phyloP scores from a whole-genome alignment of 805 yeast genomes.

The Pichia occidentalis region DNA sequence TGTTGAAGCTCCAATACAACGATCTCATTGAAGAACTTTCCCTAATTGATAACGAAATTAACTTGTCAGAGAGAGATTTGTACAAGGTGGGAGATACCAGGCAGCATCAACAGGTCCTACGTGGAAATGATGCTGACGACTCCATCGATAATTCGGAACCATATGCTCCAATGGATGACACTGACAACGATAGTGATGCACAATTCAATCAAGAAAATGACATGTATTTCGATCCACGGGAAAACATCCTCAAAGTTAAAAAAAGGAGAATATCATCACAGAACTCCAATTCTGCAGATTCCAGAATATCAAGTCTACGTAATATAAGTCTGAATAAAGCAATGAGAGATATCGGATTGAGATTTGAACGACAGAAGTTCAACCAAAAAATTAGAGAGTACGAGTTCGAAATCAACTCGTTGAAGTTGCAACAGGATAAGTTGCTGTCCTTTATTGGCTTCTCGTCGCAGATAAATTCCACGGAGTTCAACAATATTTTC shows the following conservation, averaged over 20 bases:
- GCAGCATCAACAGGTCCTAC: no score
- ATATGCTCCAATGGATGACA: no score
- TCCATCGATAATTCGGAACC: no score
- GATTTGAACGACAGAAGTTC: conserved; percentile 22
- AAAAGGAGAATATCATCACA: conserved; percentile 11
- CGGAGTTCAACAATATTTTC: conserved; percentile 2
- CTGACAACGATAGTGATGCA: conserved; percentile 7
- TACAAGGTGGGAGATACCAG: no score
- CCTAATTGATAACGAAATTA: no score
- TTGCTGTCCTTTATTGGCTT: conserved; percentile 52
- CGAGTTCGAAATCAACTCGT: conserved; percentile 47
- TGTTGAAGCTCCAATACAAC: conserved; percentile 26
- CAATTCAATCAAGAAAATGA: background rate
- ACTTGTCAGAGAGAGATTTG: no score
- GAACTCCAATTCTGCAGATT: conserved; percentile 1
- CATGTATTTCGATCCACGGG: background rate
- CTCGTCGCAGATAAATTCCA: conserved; percentile 38
- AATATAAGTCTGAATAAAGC: conserved; percentile 22
- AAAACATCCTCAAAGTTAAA: conserved; percentile 1
- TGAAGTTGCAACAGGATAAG: conserved; percentile 50
- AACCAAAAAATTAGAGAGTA: conserved; percentile 45
- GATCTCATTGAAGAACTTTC: conserved; percentile 23
- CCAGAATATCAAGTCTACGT: conserved; percentile 19
- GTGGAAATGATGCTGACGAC: no score
- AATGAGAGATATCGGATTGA: conserved; percentile 22